These are phyloP conservation scores for Paecilomyces dactylethromorphus DNA, from an alignment of 2,329 filamentous ascomycete species.

Conservation along the genomic window DNA sequence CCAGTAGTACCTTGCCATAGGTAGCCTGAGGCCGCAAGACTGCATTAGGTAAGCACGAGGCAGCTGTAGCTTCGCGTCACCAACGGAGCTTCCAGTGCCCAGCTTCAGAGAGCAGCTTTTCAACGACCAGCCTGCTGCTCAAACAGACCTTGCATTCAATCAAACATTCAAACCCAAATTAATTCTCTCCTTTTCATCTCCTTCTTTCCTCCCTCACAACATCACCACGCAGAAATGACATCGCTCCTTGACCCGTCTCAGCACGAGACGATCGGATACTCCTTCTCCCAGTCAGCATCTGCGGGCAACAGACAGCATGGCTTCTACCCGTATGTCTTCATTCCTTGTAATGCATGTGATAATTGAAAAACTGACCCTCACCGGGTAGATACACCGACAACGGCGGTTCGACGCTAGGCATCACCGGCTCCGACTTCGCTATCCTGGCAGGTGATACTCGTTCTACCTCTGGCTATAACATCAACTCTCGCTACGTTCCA, in stretches of 20 bases:
- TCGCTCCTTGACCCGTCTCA: conserved; percentile 47
- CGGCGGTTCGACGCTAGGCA: conserved; percentile 90
- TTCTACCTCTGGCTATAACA: conserved; percentile 93
- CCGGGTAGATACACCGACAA: conserved; percentile 76
- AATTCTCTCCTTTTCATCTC: background rate
- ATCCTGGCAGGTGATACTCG: conserved; percentile 97
- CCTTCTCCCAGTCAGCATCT: conserved; percentile 49
- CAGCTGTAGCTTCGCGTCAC: conserved; percentile 33
- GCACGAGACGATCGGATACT: conserved; percentile 52
- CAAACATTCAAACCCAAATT: background rate
- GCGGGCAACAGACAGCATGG: conserved; percentile 57
- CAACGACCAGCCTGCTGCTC: background rate
- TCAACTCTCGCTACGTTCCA: conserved; percentile 91
- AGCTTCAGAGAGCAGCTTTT: background rate
- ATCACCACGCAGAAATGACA: conserved; percentile 39
- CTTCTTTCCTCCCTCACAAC: conserved; percentile 3
- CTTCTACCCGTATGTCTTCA: conserved; percentile 75
- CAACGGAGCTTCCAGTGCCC: conserved; percentile 3
- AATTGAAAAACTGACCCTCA: background rate
- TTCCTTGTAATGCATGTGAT: background rate
- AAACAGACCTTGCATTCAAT: background rate
- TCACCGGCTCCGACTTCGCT: conserved; percentile 87
- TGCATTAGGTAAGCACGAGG: conserved; percentile 30
- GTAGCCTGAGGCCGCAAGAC: conserved; percentile 6
- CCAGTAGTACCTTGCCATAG: background rate